Conservation (phyloP, 2,329 filamentous ascomycete genomes). For the Alternaria ethzedia region DNA sequence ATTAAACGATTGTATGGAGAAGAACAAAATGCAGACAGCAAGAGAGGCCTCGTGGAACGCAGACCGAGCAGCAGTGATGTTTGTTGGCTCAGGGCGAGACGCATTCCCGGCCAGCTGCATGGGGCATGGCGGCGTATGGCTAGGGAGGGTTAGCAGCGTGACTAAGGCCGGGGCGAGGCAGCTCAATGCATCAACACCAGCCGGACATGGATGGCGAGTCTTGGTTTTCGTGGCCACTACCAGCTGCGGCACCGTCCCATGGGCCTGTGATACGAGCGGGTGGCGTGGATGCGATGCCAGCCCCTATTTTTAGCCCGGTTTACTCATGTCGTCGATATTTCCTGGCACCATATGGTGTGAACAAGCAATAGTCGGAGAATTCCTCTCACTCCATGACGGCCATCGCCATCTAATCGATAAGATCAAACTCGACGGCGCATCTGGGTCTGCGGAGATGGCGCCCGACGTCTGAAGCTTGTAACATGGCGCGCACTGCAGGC, state of each 20-base stretch:
- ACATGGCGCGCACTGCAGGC: conserved; percentile 3
- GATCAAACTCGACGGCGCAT: background rate
- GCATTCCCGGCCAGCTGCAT: conserved; percentile 27
- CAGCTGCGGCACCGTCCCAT: conserved; percentile 20
- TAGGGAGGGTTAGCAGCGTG: conserved; percentile 20
- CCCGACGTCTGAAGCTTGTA: background rate
- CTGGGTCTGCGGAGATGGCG: conserved; percentile 9
- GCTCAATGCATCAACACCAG: conserved; percentile 16
- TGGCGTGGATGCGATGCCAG: conserved; percentile 16
- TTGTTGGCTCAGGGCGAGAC: conserved; percentile 28
- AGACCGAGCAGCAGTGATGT: conserved; percentile 20
- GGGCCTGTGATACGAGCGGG: conserved; percentile 25
- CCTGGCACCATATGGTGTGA: background rate
- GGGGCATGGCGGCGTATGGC: conserved; percentile 17
- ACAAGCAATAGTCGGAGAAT: conserved; percentile 2
- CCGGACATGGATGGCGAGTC: conserved; percentile 21
- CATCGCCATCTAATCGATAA: conserved; percentile 8
- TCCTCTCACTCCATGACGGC: background rate
- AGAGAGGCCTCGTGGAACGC: conserved; percentile 15
- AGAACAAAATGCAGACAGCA: conserved; percentile 27
- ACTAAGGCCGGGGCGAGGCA: conserved; percentile 1
- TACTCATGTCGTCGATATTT: conserved; percentile 6
- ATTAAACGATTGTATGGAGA: conserved; percentile 39
- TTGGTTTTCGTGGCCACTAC: conserved; percentile 28
- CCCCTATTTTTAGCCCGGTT: conserved; percentile 30